phyloP scores from a whole-genome alignment of 1,284 basidiomycete species.

The Trametes sp. region DNA sequence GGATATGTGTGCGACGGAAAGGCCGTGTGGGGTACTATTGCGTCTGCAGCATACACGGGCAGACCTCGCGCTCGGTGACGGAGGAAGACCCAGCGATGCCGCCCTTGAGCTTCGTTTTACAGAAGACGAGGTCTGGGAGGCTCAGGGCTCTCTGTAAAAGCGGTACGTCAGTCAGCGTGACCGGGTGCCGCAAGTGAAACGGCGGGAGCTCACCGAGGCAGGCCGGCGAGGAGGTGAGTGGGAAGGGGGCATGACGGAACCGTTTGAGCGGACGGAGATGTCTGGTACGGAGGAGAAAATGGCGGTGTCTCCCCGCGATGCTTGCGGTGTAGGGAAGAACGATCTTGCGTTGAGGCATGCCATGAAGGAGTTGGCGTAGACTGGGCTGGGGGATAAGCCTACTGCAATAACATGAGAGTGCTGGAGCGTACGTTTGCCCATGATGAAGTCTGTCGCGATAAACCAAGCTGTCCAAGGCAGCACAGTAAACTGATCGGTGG shows the following conservation, averaged over 20 bases:
- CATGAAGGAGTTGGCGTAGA: constrained; percentile 33
- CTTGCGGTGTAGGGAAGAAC: constrained; percentile 18
- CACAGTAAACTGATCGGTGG: constrained; percentile 18
- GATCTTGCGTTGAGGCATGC: constrained; percentile 30
- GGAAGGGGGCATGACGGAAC: constrained; percentile 20
- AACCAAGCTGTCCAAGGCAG: constrained; percentile 33
- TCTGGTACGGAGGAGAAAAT: constrained; percentile 31
- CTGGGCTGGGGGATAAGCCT: background rate
- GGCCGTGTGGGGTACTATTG: constrained; percentile 1
- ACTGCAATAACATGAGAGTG: accelerated
- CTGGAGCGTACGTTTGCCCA: constrained; percentile 26
- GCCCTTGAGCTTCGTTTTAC: constrained; percentile 21
- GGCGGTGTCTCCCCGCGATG: constrained; percentile 24
- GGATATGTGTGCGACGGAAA: background rate
- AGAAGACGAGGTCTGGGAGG: constrained; percentile 29
- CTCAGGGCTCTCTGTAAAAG: constrained; percentile 24
- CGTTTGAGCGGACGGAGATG: constrained; percentile 28
- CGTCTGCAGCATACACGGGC: constrained; percentile 26
- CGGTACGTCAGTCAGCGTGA: background rate
- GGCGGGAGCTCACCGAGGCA: constrained; percentile 16
- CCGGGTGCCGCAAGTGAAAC: background rate
- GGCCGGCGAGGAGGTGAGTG: constrained; percentile 25
- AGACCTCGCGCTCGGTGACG: constrained; percentile 19
- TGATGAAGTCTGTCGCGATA: constrained; percentile 31
- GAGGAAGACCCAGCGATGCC: constrained; percentile 2